Base-by-base conservation (phyloP, 192 early-diverging fungal species). In the Ambispora gerdemannii region DNA sequence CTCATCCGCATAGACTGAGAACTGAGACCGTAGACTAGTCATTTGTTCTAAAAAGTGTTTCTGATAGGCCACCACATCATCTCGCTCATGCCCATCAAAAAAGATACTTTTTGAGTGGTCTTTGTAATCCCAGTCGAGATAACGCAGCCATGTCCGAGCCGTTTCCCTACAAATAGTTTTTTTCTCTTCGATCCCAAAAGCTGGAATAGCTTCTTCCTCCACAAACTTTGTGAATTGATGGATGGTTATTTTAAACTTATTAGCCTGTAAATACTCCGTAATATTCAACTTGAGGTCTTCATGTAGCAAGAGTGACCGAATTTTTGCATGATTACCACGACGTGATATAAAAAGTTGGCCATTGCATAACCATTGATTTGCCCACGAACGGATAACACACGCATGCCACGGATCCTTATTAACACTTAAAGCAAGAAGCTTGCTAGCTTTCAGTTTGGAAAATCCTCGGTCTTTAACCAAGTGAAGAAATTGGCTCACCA, bases 151-250 rank as follows among this genome's bases (percentile, higher is more conserved):
- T 64, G 25, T 31, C 27, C 13, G 4, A 43, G 63, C 47, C 3
- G 63, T 50, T 25, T 6, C 17, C 17, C 50, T 3, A 11, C 24
- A 24, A 30, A 64, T 64, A 3, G 24, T 50, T 47, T 15, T 64
- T 50, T 64, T 49, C 17, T 43, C 30, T 49, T 64, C 63, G 30
- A 64, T 64, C 27, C 13, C 47, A 64, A 64, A 43, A 64, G 10
- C 10, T 28, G 47, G 25, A 4, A 64, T 47, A 25, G 50, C 27
- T 31, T 64, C 27, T 31, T 64, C 27, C 22, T 47, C 27, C 24
- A 64, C 30, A 49, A 64, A 64, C 32, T 64, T 47, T 28, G 30
- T 22, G 30, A 64, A 64, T 8, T 64, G 15, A 28, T 7, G 3
- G 30, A 64, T 64, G 2, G 6, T 64, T 17, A 64, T 19, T 10